These are phyloP conservation scores for Exserohilum rostratum DNA, from an alignment of 2,329 filamentous ascomycete species.

Conservation along the genomic window DNA sequence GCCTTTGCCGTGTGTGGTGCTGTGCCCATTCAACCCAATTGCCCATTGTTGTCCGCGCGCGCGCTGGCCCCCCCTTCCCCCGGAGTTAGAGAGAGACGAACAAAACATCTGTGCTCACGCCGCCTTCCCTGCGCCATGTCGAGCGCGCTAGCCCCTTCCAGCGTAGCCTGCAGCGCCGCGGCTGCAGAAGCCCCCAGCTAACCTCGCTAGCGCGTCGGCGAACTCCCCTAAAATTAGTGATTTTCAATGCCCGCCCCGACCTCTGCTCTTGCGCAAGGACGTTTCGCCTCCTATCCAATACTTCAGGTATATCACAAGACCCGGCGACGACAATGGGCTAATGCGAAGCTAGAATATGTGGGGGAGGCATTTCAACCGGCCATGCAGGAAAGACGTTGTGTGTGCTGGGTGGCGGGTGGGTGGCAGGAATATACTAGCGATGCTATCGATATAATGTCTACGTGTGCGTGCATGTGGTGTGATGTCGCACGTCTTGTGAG, in stretches of 20 bases:
- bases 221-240: conserved; percentile 1
- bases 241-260: conserved; percentile 3
- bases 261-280: neutral
- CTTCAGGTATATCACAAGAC: neutral
- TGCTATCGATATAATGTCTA: too few relatives aligned
- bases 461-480: neutral
- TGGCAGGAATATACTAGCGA: too few relatives aligned
- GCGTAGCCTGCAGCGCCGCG: neutral
- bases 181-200: too few relatives aligned
- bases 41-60: neutral
- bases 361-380: neutral
- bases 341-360: neutral
- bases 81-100: neutral
- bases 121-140: neutral
- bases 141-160: neutral
- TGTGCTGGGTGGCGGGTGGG: too few relatives aligned
- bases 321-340: neutral
- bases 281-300: conserved; percentile 2
- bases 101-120: neutral
- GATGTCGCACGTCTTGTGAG: too few relatives aligned
- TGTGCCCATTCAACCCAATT: neutral
- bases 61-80: neutral
- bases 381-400: neutral
- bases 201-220: neutral
- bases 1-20: neutral